Conservation (phyloP, 1,139 yeast genomes). For the Yamadazyma triangularis region DNA sequence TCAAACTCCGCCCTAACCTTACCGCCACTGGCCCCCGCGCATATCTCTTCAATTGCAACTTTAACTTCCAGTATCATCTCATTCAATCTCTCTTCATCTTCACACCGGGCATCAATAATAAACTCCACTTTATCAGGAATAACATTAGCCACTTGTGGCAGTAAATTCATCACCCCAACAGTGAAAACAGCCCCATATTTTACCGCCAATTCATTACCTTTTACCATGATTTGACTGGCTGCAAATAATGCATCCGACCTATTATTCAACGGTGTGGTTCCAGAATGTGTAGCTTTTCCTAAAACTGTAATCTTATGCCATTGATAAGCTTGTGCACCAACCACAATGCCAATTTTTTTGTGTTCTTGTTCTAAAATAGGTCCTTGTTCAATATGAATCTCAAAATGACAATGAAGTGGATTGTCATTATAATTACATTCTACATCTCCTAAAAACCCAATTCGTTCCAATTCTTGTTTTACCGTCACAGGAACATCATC, state of each 20-base stretch:
- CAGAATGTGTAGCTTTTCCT: constrained; percentile 69
- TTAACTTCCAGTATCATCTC: constrained; percentile 35
- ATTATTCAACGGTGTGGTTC: constrained; percentile 65
- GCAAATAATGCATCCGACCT: constrained; percentile 62
- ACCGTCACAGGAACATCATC: constrained; percentile 51
- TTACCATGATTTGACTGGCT: constrained; percentile 51
- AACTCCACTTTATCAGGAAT: constrained; percentile 59
- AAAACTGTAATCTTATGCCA: constrained; percentile 54
- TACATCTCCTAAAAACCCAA: constrained; percentile 55
- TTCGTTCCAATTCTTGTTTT: constrained; percentile 51
- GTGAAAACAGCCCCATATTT: constrained; percentile 51
- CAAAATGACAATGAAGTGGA: constrained; percentile 67
- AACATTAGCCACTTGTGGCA: constrained; percentile 63
- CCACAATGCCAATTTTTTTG: constrained; percentile 59
- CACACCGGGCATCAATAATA: constrained; percentile 56
- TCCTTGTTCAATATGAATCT: constrained; percentile 74
- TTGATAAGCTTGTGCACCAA: constrained; percentile 62
- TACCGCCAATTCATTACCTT: constrained; percentile 53
- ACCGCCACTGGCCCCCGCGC: constrained; percentile 9
- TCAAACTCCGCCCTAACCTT: constrained; percentile 33
- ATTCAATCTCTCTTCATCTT: constrained; percentile 39
- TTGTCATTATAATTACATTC: constrained; percentile 45
- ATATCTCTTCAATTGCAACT: constrained; percentile 9
- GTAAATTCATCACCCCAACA: constrained; percentile 52
- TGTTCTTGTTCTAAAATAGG: constrained; percentile 57